Base-by-base conservation (phyloP, 352 stramenopile genomes). In the Phytophthora litchii region DNA sequence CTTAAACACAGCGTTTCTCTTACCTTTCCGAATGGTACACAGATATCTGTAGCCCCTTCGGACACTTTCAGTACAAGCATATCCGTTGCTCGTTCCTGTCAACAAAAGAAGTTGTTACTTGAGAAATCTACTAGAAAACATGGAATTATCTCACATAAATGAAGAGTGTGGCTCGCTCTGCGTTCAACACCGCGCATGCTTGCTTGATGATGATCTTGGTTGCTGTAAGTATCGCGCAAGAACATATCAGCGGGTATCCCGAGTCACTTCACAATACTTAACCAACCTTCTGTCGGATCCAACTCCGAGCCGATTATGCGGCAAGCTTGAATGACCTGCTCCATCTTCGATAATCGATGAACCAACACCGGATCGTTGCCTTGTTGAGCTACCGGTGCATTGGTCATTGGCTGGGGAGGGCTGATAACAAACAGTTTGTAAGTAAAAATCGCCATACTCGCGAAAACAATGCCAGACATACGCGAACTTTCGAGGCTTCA, bases 131-230 rank as follows among this genome's bases (percentile, higher is more conserved):
- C 1, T 3, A 44, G 31, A 4, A 42, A 31, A 54, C 23, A 17
- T 34, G 3, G 3, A 20, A 37, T 11, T n/a, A 13, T 36, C 73
- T 48, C 38, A 92, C 86, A 53, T 95, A 86, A 35, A 92, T 90
- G 69, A 97, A 98, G 0, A 98, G 59, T 0, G 91, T 97, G 9
- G 91, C 89, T 35, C 91, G 75, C 48, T 98, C 92, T 4, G 85
- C 89, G 34, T 92, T 92, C 20, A 98, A 79, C 6, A 97, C 73
- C 6, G 83, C 80, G 23, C 84, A 96, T 3, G 88, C 89, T 56
- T 95, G 78, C 37, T 91, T 92, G 50, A 97, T 88, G 59, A 96
- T 95, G 34, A 78, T 91, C 23, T 80, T 85, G 1, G 83, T 95
- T 0, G 86, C 84, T 94, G 46, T 13, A 60, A n/a, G n/a, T n/a